Conservation (phyloP, 495 filamentous ascomycete species). For the Talaromyces adpressus region DNA sequence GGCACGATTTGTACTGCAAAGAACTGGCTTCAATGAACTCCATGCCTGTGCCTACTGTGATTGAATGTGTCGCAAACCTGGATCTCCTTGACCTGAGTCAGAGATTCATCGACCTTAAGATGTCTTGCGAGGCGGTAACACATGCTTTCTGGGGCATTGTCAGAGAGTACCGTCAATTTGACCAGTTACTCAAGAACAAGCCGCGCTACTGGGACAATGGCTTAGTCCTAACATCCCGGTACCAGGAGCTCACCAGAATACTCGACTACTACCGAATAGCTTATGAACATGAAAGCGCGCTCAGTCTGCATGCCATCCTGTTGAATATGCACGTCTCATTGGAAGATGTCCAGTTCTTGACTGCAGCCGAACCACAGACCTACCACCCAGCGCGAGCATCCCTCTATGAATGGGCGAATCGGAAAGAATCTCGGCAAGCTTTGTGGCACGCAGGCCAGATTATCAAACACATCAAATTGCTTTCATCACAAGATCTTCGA, state of each 20-base stretch:
- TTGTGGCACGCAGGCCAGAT: constrained; percentile 60
- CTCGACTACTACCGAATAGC: constrained; percentile 38
- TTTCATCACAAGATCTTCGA: constrained; percentile 39
- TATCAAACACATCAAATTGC: constrained; percentile 42
- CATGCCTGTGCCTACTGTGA: constrained; percentile 37
- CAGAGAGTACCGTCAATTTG: constrained; percentile 52
- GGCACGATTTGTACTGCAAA: constrained; percentile 45
- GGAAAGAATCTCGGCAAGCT: constrained; percentile 43
- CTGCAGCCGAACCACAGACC: constrained; percentile 22
- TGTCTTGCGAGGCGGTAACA: constrained; percentile 44
- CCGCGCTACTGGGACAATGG: constrained; percentile 36
- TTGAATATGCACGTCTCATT: constrained; percentile 56
- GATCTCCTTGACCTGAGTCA: constrained; percentile 31
- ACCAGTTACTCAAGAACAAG: constrained; percentile 34
- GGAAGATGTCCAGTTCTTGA: constrained; percentile 59
- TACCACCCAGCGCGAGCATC: neutral
- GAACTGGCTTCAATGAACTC: constrained; percentile 16
- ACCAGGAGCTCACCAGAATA: constrained; percentile 40
- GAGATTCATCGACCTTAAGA: constrained; percentile 40
- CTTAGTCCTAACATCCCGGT: constrained; percentile 42
- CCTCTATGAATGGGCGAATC: constrained; percentile 39
- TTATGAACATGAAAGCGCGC: constrained; percentile 26
- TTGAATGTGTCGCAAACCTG: constrained; percentile 46
- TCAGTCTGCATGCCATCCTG: constrained; percentile 48
- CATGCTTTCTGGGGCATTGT: constrained; percentile 53